Evolutionary conservation across 1,139 yeast species (phyloP), one percentile per base, ranked within the genome.

Genomic region (Candida dubliniensis): DNA sequence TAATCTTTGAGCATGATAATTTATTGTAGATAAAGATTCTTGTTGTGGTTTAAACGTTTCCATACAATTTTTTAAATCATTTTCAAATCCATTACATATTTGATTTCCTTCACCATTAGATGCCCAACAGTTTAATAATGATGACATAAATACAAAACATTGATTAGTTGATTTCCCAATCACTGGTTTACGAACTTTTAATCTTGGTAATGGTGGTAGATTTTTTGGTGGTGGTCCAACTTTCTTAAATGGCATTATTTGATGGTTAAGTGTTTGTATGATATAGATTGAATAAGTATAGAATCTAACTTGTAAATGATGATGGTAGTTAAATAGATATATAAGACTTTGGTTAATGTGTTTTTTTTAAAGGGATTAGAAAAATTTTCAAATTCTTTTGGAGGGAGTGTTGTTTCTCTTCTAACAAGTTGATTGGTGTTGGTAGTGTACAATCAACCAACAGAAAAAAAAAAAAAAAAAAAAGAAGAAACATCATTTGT

Each of bases 81-180:
- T 66, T 57, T 85, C 96, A 46, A 87, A 69, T 8, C 71, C 73
- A 24, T 74, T 70, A 67, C 98, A 91, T 38, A 69, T 76, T 10
- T 75, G 68, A 18, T 85, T 74, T 47, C 93, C 93, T 64, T 89
- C 96, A 41, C 95, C 93, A 67, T 89, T 87, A 29, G 96, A 87
- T 4, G 97, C 95, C 98, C 98, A 91, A 67, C 98, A 91, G 72
- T 87, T 88, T 56, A 91, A 74, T 64, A 91, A 74, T 38, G 88
- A 84, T 6, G 95, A 83, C 93, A 91, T 87, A 52, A 86, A 71
- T 45, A 87, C 89, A 50, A 82, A 67, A 62, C 97, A 90, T 49
- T 87, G 83, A 53, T 87, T 82, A 64, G 67, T 81, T 66, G 71
- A 73, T 61, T 78, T 81, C 51, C 73, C 76, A 48, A 73, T 67